A percentile compares a stretch with the other conserved stretches of the same genome.
Conservation (phyloP, 2,329 filamentous ascomycete species). For the Cadophora sp. region DNA sequence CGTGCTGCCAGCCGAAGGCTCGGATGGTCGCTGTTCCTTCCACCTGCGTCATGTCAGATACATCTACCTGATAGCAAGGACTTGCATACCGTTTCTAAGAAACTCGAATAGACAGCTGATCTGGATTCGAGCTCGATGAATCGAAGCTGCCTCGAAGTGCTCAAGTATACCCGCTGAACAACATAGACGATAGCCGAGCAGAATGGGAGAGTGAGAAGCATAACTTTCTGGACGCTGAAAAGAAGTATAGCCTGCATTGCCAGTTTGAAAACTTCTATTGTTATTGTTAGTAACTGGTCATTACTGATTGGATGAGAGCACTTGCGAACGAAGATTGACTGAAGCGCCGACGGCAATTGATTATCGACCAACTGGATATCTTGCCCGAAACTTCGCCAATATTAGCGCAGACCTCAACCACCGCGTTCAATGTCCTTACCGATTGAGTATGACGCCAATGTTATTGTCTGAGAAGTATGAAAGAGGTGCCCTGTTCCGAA, state of each 20-base stretch:
- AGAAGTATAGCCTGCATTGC: not conserved
- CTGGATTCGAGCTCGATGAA: slow-evolving; percentile 50
- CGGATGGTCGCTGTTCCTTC: slow-evolving; percentile 51
- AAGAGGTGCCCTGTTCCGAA: slow-evolving; percentile 41
- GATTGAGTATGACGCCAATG: slow-evolving; percentile 23
- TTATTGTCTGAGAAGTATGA: slow-evolving; percentile 26
- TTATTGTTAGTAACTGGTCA: not conserved
- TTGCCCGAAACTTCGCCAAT: slow-evolving; percentile 24
- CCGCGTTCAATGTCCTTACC: not conserved
- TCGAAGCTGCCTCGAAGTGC: slow-evolving; percentile 54
- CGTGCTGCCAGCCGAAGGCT: slow-evolving; percentile 50
- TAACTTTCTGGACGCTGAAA: slow-evolving; percentile 15
- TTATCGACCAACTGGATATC: slow-evolving; percentile 37
- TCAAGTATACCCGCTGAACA: slow-evolving; percentile 50
- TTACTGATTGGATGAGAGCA: not conserved
- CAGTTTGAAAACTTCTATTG: not conserved
- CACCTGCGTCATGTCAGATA: slow-evolving; percentile 48
- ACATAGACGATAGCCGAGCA: slow-evolving; percentile 23
- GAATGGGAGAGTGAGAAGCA: not conserved
- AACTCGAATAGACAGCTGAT: not conserved
- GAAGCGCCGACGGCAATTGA: slow-evolving; percentile 29
- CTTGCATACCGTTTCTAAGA: slow-evolving; percentile 33
- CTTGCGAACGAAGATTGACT: slow-evolving; percentile 2
- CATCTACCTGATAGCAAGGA: slow-evolving; percentile 46
- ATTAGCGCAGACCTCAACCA: not conserved